These are phyloP conservation scores for Sporothrix inflata DNA, from an alignment of 2,329 filamentous ascomycete species.

Conservation along the genomic window DNA sequence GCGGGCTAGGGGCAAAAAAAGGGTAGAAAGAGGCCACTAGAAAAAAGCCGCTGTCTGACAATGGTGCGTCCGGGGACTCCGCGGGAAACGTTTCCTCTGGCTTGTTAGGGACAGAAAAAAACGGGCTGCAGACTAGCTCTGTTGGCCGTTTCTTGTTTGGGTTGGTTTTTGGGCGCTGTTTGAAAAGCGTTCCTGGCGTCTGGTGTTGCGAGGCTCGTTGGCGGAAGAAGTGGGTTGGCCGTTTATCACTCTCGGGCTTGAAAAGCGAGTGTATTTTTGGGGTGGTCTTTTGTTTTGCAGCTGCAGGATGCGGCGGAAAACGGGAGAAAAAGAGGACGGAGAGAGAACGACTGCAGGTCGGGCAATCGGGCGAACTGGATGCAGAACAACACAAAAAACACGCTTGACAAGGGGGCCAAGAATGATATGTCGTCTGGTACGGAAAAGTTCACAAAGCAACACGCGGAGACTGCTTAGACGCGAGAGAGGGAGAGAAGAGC, in stretches of 20 bases:
- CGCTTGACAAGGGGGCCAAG: conserved; percentile 3
- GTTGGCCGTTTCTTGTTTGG: background rate
- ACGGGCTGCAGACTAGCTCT: conserved; percentile 8
- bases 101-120: conserved; percentile 7
- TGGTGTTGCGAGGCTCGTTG: conserved; percentile 16
- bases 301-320: conserved; percentile 10
- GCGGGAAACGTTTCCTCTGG: conserved; percentile 23
- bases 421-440: conserved; percentile 16
- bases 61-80: conserved; percentile 23
- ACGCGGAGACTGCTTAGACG: background rate
- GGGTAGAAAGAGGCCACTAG: background rate
- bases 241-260: conserved; percentile 11
- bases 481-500: background rate
- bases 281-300: conserved; percentile 4
- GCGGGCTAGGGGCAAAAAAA: conserved; percentile 21
- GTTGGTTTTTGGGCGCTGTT: conserved; percentile 1
- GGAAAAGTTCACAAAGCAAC: conserved; percentile 17
- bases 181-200: background rate
- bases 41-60: conserved; percentile 15
- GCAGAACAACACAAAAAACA: conserved; percentile 3
- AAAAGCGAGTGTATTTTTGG: background rate
- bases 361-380: conserved; percentile 12
- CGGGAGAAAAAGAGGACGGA: background rate
- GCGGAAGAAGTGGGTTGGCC: background rate
- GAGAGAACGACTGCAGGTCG: conserved; percentile 8